A percentile compares a stretch with the other conserved stretches of the same genome.
phyloP scores from a whole-genome alignment of 83 land plant species.

The Picea abies region DNA sequence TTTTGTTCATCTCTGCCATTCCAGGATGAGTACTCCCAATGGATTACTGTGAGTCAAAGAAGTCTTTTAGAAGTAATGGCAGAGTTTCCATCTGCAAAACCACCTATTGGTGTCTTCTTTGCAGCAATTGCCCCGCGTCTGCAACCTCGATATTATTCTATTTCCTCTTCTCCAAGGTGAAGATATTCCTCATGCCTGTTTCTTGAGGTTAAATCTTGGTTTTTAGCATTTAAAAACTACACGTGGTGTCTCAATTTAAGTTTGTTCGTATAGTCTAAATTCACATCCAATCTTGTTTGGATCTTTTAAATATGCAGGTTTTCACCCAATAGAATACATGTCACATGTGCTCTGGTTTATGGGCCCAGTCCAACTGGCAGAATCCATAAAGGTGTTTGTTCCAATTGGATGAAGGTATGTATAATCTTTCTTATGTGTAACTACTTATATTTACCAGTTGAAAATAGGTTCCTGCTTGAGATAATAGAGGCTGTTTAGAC shows the following conservation, averaged over 20 bases:
- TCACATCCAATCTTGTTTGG: not conserved
- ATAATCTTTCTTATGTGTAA: no score
- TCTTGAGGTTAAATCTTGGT: not conserved
- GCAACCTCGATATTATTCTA: conserved; percentile 95
- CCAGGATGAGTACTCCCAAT: conserved; percentile 95
- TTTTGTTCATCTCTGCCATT: not conserved
- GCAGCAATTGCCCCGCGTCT: conserved; percentile 91
- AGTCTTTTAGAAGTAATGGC: conserved; percentile 94
- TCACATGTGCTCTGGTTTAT: conserved; percentile 93
- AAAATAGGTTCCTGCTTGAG: not conserved
- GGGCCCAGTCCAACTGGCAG: conserved; percentile 89
- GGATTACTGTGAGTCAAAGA: conserved; percentile 79
- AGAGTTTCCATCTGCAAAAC: conserved; percentile 89
- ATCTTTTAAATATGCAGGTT: conserved; percentile 43
- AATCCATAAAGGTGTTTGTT: conserved; percentile 11
- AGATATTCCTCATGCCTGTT: not conserved
- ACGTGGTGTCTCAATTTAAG: not conserved
- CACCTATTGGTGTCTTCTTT: conserved; percentile 97
- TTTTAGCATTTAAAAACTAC: not conserved
- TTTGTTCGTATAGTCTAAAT: not conserved
- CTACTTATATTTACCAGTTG: not conserved
- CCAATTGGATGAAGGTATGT: no score
- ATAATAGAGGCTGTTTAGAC: not conserved
- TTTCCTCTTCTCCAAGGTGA: conserved; percentile 94
- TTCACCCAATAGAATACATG: conserved; percentile 85